These are phyloP conservation scores for Lizonia empirigonia DNA, from an alignment of 2,329 filamentous ascomycete species.

Conservation along the genomic window DNA sequence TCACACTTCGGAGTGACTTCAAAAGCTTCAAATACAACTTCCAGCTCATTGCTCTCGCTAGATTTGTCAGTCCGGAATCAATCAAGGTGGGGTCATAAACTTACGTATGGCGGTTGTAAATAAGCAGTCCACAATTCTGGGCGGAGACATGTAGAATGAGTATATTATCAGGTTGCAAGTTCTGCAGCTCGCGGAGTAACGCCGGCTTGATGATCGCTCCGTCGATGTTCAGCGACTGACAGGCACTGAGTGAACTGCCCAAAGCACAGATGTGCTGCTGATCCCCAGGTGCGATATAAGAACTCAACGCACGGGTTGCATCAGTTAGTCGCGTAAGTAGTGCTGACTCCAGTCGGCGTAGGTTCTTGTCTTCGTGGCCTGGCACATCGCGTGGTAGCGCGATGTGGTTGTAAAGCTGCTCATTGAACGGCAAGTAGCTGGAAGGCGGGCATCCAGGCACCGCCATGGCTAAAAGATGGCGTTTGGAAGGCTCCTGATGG, in stretches of 20 bases:
- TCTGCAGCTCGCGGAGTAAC: slow-evolving; percentile 27
- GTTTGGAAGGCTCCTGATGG: not conserved
- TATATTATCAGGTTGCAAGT: slow-evolving; percentile 25
- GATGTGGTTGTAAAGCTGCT: slow-evolving; percentile 45
- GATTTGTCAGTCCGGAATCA: slow-evolving; percentile 2
- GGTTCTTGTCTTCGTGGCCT: slow-evolving; percentile 39
- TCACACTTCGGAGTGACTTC: slow-evolving; percentile 63
- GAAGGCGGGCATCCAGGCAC: not conserved
- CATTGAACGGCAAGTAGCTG: slow-evolving; percentile 18
- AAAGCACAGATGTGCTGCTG: slow-evolving; percentile 21
- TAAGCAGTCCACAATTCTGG: slow-evolving; percentile 57
- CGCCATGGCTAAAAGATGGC: slow-evolving; percentile 25
- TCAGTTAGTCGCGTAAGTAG: slow-evolving; percentile 39
- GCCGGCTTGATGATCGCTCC: slow-evolving; percentile 31
- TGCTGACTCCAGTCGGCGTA: slow-evolving; percentile 33
- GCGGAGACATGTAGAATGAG: slow-evolving; percentile 54
- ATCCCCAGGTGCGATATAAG: slow-evolving; percentile 16
- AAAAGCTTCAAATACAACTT: slow-evolving; percentile 63
- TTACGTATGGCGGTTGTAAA: slow-evolving; percentile 46
- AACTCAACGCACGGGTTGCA: slow-evolving; percentile 27
- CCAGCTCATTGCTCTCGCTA: slow-evolving; percentile 14
- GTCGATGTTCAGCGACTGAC: slow-evolving; percentile 29
- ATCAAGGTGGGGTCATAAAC: slow-evolving; percentile 19
- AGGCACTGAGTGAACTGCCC: slow-evolving; percentile 22
- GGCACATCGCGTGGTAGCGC: slow-evolving; percentile 49